Conservation (phyloP, 805 yeast genomes). For the Starmerella riodocensis region DNA sequence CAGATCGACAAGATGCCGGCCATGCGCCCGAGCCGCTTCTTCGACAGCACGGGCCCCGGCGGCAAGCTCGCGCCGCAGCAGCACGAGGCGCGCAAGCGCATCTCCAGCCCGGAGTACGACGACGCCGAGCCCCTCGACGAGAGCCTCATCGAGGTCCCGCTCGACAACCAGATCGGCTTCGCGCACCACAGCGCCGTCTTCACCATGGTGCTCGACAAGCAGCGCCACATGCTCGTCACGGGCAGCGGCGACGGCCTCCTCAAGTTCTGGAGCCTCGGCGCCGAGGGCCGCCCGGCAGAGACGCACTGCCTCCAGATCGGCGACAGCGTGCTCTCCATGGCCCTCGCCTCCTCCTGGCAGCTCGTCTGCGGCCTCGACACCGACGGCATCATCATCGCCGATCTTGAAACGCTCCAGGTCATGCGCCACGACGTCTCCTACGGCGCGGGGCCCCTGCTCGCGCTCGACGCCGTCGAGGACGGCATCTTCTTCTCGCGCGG, state of each 20-base stretch:
- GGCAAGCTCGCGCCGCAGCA: slow-evolving; percentile 35
- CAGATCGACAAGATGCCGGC: slow-evolving; percentile 29
- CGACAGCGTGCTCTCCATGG: slow-evolving; percentile 53
- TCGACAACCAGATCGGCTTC: slow-evolving; percentile 52
- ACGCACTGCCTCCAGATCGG: slow-evolving; percentile 40
- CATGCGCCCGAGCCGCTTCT: slow-evolving; percentile 63
- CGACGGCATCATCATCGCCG: slow-evolving; percentile 75
- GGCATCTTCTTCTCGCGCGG: slow-evolving; percentile 53
- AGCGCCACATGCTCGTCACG: slow-evolving; percentile 34
- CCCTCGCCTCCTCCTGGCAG: slow-evolving; percentile 44
- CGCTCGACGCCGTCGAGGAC: slow-evolving; percentile 43
- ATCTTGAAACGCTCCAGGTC: slow-evolving; percentile 65
- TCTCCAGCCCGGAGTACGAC: slow-evolving; percentile 2
- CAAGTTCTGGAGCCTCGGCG: slow-evolving; percentile 58
- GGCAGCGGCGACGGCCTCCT: slow-evolving; percentile 88
- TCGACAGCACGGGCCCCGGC: slow-evolving; percentile 81
- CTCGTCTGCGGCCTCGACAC: slow-evolving; percentile 71
- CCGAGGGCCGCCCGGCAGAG: slow-evolving; percentile 13
- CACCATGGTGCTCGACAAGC: slow-evolving; percentile 34
- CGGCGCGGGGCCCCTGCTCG: slow-evolving; percentile 35
- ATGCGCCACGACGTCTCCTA: slow-evolving; percentile 24
- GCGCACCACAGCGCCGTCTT: slow-evolving; percentile 91
- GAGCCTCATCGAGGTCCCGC: slow-evolving; percentile 40
- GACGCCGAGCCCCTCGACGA: neutral
- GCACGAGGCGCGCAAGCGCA: slow-evolving; percentile 16